Conservation (phyloP, 768 basidiomycete species). For the Auricularia heimuer region DNA sequence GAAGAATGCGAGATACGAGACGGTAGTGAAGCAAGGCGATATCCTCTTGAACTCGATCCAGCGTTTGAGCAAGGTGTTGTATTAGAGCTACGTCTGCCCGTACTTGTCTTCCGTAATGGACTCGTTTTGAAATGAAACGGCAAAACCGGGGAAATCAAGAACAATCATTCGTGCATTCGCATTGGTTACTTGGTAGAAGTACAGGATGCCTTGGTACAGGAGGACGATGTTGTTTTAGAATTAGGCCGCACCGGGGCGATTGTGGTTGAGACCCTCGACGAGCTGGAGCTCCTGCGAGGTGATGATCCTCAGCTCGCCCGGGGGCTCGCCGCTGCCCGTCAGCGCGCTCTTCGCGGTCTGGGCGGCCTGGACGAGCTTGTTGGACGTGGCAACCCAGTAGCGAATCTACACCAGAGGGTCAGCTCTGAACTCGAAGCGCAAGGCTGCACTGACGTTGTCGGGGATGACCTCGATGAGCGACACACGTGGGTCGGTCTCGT, state of each 20-base stretch:
- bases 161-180: too few species aligned
- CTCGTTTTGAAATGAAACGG: too few species aligned
- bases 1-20: conserved; percentile 85
- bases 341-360: conserved; percentile 51
- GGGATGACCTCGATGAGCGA: conserved; percentile 71
- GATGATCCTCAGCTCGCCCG: conserved; percentile 73
- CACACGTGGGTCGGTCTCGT: conserved; percentile 68
- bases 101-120: too few species aligned
- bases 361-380: conserved; percentile 43
- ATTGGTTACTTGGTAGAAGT: too few species aligned
- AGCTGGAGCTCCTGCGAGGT: conserved; percentile 52
- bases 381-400: conserved; percentile 66
- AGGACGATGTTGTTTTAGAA: too few species aligned
- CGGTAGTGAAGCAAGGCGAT: conserved; percentile 90
- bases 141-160: too few species aligned
- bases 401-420: conserved; percentile 36
- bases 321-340: conserved; percentile 52
- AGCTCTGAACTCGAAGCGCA: background rate
- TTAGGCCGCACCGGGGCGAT: too few species aligned
- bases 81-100: conserved; percentile 18
- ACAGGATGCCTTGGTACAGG: too few species aligned
- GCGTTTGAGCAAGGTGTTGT: conserved; percentile 81
- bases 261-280: background rate
- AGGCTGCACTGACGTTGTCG: conserved; percentile 31
- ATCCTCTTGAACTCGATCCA: conserved; percentile 79